These are phyloP conservation scores for Rhipidocladum racemiflorum DNA, from an alignment of 176 grass and related monocot genomes.

Conservation along the genomic window DNA sequence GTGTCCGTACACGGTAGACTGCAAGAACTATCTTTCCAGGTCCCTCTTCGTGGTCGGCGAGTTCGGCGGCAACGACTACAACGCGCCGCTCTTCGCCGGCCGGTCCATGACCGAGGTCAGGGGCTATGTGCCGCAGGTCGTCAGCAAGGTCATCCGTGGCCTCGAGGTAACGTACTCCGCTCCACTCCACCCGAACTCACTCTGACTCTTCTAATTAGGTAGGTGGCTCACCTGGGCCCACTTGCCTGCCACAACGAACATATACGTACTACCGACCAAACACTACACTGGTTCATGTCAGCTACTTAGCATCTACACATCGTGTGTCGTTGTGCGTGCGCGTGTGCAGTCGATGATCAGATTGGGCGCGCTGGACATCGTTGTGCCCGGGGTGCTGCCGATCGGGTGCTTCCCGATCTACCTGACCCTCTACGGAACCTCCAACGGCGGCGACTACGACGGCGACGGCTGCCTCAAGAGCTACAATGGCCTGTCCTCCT, in stretches of 20 bases:
- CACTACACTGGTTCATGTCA: no score
- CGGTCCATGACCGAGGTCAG: slow-evolving; percentile 43
- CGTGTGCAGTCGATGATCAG: slow-evolving; percentile 31
- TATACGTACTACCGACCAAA: background rate
- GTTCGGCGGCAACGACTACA: slow-evolving; percentile 79
- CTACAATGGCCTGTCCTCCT: slow-evolving; percentile 49
- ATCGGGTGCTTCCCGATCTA: slow-evolving; percentile 62
- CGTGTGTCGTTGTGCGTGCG: background rate
- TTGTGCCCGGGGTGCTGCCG: slow-evolving; percentile 58
- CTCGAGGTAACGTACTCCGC: slow-evolving; percentile 23
- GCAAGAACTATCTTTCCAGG: slow-evolving; percentile 49
- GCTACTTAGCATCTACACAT: background rate
- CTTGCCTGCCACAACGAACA: no score
- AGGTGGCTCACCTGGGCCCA: background rate
- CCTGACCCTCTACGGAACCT: slow-evolving; percentile 53
- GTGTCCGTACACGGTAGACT: slow-evolving; percentile 4
- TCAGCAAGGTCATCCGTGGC: slow-evolving; percentile 43
- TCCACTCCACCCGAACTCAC: background rate
- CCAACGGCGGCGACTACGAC: slow-evolving; percentile 45
- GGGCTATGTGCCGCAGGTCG: slow-evolving; percentile 46
- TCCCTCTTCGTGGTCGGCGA: slow-evolving; percentile 62
- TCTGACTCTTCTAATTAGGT: background rate
- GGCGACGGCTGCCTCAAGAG: slow-evolving; percentile 52
- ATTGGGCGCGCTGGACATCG: slow-evolving; percentile 41
- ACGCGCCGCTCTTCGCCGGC: slow-evolving; percentile 53